Percentiles rank a stretch among this genome's conserved stretches.
Evolutionary conservation across 176 grass and related monocot species (phyloP).

Genomic region (Carex littledalei): DNA sequence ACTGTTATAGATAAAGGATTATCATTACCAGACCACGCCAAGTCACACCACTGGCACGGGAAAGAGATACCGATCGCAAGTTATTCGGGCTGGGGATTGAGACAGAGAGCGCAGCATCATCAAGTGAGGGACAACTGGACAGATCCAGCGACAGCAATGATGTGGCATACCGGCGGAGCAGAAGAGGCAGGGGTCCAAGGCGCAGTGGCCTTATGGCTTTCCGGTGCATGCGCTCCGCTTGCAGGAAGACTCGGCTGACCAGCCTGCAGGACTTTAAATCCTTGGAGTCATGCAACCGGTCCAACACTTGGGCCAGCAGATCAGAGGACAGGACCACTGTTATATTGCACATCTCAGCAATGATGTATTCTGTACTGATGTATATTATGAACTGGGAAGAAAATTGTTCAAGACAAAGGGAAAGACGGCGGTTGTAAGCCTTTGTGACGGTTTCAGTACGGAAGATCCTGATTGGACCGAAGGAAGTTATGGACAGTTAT

Average conservation of each 20-base stretch:
- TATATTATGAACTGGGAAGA: neutral
- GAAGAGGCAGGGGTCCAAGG: constrained; percentile 42
- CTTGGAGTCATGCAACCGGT: constrained; percentile 44
- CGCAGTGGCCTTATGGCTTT: constrained; percentile 58
- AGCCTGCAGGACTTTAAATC: constrained; percentile 81
- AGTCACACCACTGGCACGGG: constrained; percentile 57
- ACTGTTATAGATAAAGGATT: neutral
- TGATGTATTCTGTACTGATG: constrained; percentile 15
- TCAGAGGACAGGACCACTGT: constrained; percentile 40
- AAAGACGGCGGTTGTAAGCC: neutral
- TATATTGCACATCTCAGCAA: constrained; percentile 23
- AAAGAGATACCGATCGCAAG: constrained; percentile 45
- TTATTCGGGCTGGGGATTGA: constrained; percentile 29
- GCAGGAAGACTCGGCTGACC: constrained; percentile 55
- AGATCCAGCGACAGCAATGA: constrained; percentile 68
- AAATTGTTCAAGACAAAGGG: neutral
- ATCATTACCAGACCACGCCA: constrained; percentile 60
- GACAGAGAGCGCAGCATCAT: constrained; percentile 45
- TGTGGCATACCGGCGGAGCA: constrained; percentile 42
- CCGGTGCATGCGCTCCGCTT: constrained; percentile 56
- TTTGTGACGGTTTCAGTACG: neutral
- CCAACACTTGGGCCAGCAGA: constrained; percentile 67
- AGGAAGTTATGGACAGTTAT: neutral
- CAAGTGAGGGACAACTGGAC: constrained; percentile 69
- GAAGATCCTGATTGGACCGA: neutral